Conservation (phyloP, 257 asterid genomes). For the Fraxinus americana region DNA sequence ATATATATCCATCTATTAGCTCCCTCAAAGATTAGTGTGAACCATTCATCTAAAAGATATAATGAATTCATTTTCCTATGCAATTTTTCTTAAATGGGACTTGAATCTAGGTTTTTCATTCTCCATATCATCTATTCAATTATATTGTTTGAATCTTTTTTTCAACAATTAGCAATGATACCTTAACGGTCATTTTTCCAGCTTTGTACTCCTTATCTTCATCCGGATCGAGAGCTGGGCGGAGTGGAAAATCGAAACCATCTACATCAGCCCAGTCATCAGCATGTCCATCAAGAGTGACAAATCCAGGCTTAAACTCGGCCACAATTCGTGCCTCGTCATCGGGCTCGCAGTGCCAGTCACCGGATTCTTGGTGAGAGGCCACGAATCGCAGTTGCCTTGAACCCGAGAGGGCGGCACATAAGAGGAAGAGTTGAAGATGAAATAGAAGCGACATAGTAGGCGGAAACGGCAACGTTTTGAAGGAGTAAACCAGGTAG, state of each 20-base stretch:
- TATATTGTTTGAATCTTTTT: too few species aligned
- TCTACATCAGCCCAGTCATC: constrained; percentile 68
- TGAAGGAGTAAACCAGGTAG: background rate
- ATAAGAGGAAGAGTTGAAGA: constrained; percentile 29
- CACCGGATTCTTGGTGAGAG: constrained; percentile 71
- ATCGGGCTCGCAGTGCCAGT: constrained; percentile 71
- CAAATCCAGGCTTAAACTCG: constrained; percentile 62
- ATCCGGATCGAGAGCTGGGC: constrained; percentile 88
- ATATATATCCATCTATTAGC: background rate
- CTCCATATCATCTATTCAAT: too few species aligned
- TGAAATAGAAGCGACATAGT: constrained; percentile 29
- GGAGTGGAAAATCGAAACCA: constrained; percentile 77
- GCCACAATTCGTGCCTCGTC: constrained; percentile 61
- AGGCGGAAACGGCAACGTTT: background rate
- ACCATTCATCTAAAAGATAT: background rate
- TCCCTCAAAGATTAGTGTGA: background rate
- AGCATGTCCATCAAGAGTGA: constrained; percentile 73
- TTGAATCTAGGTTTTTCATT: background rate
- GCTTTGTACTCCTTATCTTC: constrained; percentile 65
- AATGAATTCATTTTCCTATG: background rate
- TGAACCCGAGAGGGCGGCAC: constrained; percentile 29
- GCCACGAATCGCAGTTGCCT: constrained; percentile 34
- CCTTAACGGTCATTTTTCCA: constrained; percentile 83
- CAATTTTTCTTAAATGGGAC: background rate
- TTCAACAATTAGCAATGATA: constrained; percentile 16